A percentile compares a stretch with the other conserved stretches of the same genome.
Conservation (phyloP, 768 basidiomycete genomes). For the Lyophyllum decastes region DNA sequence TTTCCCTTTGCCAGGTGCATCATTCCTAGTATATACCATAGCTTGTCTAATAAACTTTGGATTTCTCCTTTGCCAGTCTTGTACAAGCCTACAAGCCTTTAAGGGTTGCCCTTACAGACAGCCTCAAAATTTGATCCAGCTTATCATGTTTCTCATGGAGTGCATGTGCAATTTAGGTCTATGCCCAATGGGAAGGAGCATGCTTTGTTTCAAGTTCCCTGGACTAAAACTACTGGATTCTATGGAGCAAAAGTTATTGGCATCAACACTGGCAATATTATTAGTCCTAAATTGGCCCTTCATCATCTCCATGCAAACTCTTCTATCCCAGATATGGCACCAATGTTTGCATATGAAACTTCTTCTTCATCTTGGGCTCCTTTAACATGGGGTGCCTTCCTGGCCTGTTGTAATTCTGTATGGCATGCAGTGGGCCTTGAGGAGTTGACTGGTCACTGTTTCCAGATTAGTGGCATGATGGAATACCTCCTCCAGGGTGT, state of each 20-base stretch:
- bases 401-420: neutral
- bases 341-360: neutral
- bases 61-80: too few relatives aligned
- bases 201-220: constrained; percentile 30
- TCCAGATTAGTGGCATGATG: neutral
- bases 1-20: too few relatives aligned
- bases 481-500: constrained; percentile 2
- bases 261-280: constrained; percentile 5
- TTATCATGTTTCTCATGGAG: neutral
- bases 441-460: neutral
- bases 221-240: constrained; percentile 31
- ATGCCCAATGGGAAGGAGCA: neutral
- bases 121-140: neutral
- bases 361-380: constrained; percentile 20
- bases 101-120: too few relatives aligned
- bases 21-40: too few relatives aligned
- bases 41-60: too few relatives aligned
- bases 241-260: constrained; percentile 26
- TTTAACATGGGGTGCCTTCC: neutral
- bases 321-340: neutral
- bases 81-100: too few relatives aligned
- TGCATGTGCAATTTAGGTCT: neutral
- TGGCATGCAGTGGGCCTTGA: constrained; percentile 1
- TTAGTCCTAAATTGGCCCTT: neutral
- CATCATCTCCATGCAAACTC: constrained; percentile 2